Evolutionary conservation across 768 basidiomycete genomes (phyloP).

Genomic region (Podaxis rugospora): DNA sequence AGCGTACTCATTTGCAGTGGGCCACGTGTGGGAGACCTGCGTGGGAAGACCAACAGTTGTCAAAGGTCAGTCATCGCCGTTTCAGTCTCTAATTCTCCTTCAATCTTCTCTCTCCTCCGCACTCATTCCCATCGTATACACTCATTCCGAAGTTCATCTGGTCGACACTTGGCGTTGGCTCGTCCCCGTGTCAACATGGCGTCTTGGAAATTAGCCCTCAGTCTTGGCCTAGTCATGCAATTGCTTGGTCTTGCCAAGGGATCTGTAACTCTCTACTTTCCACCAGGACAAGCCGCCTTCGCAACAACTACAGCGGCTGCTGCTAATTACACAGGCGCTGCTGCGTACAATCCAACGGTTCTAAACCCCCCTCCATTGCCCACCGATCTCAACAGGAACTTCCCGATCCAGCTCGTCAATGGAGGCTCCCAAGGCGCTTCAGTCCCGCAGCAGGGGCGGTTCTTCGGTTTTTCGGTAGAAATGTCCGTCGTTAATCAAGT

Average conservation of each 20-base stretch:
- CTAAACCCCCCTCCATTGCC: conserved; percentile 52
- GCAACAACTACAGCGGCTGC: conserved; percentile 28
- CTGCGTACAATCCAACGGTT: conserved; percentile 50
- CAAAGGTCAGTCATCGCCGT: background rate
- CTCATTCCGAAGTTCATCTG: background rate
- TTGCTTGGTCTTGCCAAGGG: conserved; percentile 7
- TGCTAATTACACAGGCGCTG: conserved; percentile 42
- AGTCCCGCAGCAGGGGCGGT: conserved; percentile 32
- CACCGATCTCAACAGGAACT: conserved; percentile 32
- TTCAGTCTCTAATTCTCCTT: background rate
- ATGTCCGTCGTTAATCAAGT: conserved; percentile 58
- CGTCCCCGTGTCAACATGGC: background rate
- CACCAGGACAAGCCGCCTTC: conserved; percentile 25
- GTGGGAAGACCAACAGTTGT: background rate
- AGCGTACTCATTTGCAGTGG: background rate
- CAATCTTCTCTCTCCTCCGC: background rate
- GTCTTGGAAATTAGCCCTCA: conserved; percentile 1
- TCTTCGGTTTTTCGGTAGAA: conserved; percentile 60
- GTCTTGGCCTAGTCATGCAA: background rate
- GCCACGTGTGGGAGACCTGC: background rate
- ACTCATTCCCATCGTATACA: conserved; percentile 2
- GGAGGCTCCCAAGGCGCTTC: conserved; percentile 29
- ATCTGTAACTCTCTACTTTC: conserved; percentile 34
- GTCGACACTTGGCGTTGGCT: background rate
- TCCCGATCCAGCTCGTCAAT: conserved; percentile 39